Evolutionary conservation across 2,329 filamentous ascomycete genomes (phyloP).

Genomic region (Pseudovirgaria hyperparasitica): DNA sequence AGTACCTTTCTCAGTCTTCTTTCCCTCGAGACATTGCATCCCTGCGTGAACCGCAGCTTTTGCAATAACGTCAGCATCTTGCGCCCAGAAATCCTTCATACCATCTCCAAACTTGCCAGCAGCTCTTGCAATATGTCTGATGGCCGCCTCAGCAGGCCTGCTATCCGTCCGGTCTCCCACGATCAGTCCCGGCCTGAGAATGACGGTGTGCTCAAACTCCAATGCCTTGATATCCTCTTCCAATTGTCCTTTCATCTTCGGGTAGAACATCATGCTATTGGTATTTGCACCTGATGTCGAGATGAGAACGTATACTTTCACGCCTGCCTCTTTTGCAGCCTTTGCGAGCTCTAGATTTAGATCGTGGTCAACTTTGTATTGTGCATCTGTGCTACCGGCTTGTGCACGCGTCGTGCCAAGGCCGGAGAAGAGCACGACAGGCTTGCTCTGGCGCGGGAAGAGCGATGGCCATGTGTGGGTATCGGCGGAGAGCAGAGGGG

Average conservation of each 20-base stretch:
- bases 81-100: slow-evolving; percentile 54
- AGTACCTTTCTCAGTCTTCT: slow-evolving; percentile 41
- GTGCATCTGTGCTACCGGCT: slow-evolving; percentile 64
- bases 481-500: slow-evolving; percentile 54
- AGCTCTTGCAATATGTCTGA: slow-evolving; percentile 42
- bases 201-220: slow-evolving; percentile 65
- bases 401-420: slow-evolving; percentile 67
- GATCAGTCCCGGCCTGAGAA: slow-evolving; percentile 63
- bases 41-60: slow-evolving; percentile 51
- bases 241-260: slow-evolving; percentile 73
- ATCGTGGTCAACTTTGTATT: slow-evolving; percentile 81
- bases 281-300: slow-evolving; percentile 43
- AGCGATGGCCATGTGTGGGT: slow-evolving; percentile 50
- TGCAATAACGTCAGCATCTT: slow-evolving; percentile 63
- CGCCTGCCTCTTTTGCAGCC: slow-evolving; percentile 37
- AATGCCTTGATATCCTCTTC: slow-evolving; percentile 63
- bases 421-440: slow-evolving; percentile 58
- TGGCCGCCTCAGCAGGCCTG: slow-evolving; percentile 44
- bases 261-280: slow-evolving; percentile 42
- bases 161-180: slow-evolving; percentile 54
- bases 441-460: slow-evolving; percentile 45
- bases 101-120: slow-evolving; percentile 33
- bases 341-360: slow-evolving; percentile 54
- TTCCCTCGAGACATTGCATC: slow-evolving; percentile 37
- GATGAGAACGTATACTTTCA: slow-evolving; percentile 59